Evolutionary conservation across 2,329 filamentous ascomycete species (phyloP), one percentile per base, ranked within the genome.

Genomic region (Scedosporium dehoogii): DNA sequence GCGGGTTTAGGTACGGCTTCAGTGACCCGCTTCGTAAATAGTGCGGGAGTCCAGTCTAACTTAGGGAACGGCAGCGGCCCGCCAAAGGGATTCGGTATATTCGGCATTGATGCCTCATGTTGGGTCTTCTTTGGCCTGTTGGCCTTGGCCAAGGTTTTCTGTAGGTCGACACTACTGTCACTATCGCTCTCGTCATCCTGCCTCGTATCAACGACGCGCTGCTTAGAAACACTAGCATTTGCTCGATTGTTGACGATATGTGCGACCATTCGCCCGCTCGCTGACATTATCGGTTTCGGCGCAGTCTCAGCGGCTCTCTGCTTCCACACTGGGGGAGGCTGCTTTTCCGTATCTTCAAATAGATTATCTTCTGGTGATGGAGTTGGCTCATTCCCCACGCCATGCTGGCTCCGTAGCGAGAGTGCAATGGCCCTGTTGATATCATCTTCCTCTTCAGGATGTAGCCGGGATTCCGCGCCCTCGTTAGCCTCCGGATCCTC

Each of bases 31-130:
- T 78, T 79, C 4, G 74, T 74, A 64, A 85, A 86, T 1, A 86
- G 77, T 1, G 80, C 82, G 2, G 84, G 87, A 60, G 84, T 86
- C 79, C 83, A 86, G 55, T 89, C 85, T 1, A 96, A 80, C 70
- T 91, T 93, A 68, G 96, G 92, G 69, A 99, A 99, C 0, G 94
- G 94, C 4, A 99, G 74, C 0, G 92, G 91, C 0, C 93, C 93
- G 66, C 85, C 84, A 69, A 96, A 85, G 0, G 84, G 79, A 67
- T 85, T 85, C 66, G 51, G 21, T 55, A 62, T 33, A 63, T 46
- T 57, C 6, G 53, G 27, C n/a, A 21, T 29, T 3, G 46, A 23
- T 5, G 18, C 14, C 7, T 14, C 56, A 7, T 18, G 6, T 41
- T 25, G 57, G 6, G 16, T 10, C 41, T 38, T 51, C 53, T 58